Evolutionary conservation across 495 filamentous ascomycete species (phyloP), one percentile per base, ranked within the genome.

Genomic region (Penicillium parvum): DNA sequence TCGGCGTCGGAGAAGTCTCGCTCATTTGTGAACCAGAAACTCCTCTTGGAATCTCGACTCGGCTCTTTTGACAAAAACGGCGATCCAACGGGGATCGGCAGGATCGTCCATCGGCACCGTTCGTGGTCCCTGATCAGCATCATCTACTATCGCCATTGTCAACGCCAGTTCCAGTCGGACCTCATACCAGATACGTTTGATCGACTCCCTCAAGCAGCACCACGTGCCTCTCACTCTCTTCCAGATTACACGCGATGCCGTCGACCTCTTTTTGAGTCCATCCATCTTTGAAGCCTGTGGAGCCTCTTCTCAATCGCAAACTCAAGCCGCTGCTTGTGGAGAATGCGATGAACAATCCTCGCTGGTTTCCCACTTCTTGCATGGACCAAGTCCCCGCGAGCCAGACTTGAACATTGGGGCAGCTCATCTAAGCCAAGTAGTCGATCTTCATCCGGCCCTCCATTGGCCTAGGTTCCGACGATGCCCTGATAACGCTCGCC

Each of bases 91-190:
- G 50, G 14, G 44, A 47, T 48, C 42, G 16, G 17, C 28, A 46
- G 33, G 43, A 52, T 47, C 37, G 25, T 43, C 49, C 21, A 47
- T 41, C 48, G 48, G 48, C 37, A 41, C 41, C 46, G 30, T n/a
- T 22, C 2, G 9, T 20, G 21, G 40, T 43, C 35, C 47, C 40
- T 37, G 37, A 41, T 1, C 35, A 19, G 16, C 20, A 22, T 42
- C 14, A 16, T 11, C 30, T 20, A 10, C 12, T 12, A 18, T 33
- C 32, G n/a, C n/a, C n/a, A n/a, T n/a, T n/a, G n/a, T n/a, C n/a
- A n/a, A n/a, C n/a, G n/a, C n/a, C n/a, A n/a, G n/a, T n/a, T n/a
- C n/a, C n/a, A 18, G 0, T 8, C 29, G 36, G 41, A 28, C 18
- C 17, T 44, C n/a, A 18, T 50, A 36, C 41, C 40, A 32, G 34